Percentiles rank a stretch among this genome's conserved stretches.
phyloP scores from a whole-genome alignment of 305 asterid genomes.

The Caryopteris hybrid region DNA sequence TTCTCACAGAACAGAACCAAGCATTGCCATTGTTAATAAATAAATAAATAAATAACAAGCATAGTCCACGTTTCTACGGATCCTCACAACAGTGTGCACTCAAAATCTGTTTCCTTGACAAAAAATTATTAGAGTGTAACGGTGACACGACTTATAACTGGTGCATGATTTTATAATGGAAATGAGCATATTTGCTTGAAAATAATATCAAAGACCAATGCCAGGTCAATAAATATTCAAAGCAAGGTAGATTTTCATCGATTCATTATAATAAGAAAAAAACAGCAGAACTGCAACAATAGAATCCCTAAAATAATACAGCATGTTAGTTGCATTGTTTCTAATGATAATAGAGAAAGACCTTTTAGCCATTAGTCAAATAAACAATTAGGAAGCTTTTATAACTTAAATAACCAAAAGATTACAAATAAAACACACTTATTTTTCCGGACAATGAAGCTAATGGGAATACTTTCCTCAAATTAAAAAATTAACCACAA shows the following conservation, averaged over 20 bases:
- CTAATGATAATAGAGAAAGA: not conserved
- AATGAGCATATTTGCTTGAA: not conserved
- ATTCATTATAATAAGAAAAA: not conserved
- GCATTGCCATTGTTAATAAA: too few species aligned
- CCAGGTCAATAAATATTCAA: slow-evolving; percentile 1
- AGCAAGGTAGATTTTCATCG: not conserved
- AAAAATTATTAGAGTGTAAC: not conserved
- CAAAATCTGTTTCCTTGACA: not conserved
- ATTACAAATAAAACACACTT: too few species aligned
- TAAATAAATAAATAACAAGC: too few species aligned
- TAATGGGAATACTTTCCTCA: not conserved
- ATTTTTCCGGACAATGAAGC: not conserved
- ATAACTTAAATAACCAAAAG: too few species aligned
- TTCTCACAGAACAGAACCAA: not conserved
- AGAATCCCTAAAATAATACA: not conserved
- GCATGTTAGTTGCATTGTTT: not conserved
- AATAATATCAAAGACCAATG: not conserved
- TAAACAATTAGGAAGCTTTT: not conserved
- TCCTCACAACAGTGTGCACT: not conserved
- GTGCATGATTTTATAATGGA: not conserved
- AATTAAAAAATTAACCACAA: not conserved
- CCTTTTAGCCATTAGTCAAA: not conserved
- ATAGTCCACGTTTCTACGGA: not conserved
- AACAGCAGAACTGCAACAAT: too few species aligned
- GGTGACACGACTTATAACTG: not conserved